These are phyloP conservation scores for Pharnaceum exiguum DNA, from an alignment of 148 eudicot species.

Conservation along the genomic window DNA sequence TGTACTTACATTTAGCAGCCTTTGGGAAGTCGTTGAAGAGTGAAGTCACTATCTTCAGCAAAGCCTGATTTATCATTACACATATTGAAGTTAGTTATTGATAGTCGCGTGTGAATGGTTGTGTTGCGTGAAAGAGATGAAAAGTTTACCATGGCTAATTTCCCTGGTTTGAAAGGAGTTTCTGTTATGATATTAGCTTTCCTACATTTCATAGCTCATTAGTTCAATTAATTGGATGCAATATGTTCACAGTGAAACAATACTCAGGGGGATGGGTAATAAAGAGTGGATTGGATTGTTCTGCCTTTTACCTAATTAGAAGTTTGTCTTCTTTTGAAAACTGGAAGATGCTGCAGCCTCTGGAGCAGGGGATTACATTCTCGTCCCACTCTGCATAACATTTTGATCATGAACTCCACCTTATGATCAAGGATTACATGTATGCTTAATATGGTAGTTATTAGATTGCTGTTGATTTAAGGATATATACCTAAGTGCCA, in stretches of 20 bases:
- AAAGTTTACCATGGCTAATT: slow-evolving; percentile 53
- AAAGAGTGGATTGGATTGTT: not conserved
- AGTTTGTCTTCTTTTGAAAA: slow-evolving; percentile 38
- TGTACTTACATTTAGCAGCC: slow-evolving; percentile 58
- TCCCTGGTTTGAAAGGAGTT: slow-evolving; percentile 84
- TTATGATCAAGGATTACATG: not conserved
- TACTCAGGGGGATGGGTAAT: not conserved
- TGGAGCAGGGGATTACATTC: slow-evolving; percentile 64
- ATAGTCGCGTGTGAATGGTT: not conserved
- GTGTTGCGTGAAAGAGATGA: not conserved
- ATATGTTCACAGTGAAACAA: not conserved
- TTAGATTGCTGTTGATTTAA: not conserved
- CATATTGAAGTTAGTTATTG: too few species aligned
- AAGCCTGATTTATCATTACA: slow-evolving; percentile 34
- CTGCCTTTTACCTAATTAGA: slow-evolving; percentile 44
- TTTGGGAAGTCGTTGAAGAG: slow-evolving; percentile 67
- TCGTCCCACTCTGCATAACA: slow-evolving; percentile 73
- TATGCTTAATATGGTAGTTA: not conserved
- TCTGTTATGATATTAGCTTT: slow-evolving; percentile 60
- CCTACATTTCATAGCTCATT: slow-evolving; percentile 32
- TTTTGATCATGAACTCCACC: too few species aligned
- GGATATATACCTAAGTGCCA: slow-evolving; percentile 74
- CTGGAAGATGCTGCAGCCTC: slow-evolving; percentile 67
- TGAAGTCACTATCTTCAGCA: slow-evolving; percentile 49
- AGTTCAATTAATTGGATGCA: not conserved